Evolutionary conservation across 305 asterid species (phyloP).

Genomic region (Fraxinus sp.): DNA sequence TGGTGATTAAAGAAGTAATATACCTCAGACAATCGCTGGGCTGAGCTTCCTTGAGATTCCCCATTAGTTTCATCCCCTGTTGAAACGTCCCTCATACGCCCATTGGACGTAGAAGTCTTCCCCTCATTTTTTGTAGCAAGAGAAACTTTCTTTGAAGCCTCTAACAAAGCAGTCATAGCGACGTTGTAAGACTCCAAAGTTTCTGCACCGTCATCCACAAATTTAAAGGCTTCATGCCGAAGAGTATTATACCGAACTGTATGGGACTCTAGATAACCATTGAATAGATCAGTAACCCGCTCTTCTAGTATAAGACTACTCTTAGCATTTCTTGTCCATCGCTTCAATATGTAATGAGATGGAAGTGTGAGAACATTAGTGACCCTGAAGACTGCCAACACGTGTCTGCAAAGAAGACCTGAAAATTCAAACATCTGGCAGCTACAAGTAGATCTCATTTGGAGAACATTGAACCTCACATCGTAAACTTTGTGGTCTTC

Average conservation of each 20-base stretch:
- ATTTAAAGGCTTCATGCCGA: slow-evolving; percentile 61
- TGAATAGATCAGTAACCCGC: slow-evolving; percentile 43
- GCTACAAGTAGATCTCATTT: slow-evolving; percentile 62
- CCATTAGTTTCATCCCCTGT: slow-evolving; percentile 22
- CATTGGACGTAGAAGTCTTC: slow-evolving; percentile 37
- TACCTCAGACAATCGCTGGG: slow-evolving; percentile 75
- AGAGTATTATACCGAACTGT: slow-evolving; percentile 60
- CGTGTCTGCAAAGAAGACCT: slow-evolving; percentile 64
- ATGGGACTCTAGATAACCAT: slow-evolving; percentile 59
- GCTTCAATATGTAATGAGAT: slow-evolving; percentile 51
- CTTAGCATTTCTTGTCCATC: slow-evolving; percentile 72
- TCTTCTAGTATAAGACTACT: slow-evolving; percentile 58
- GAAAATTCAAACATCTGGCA: slow-evolving; percentile 68
- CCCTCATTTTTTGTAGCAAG: slow-evolving; percentile 41
- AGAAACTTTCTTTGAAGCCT: slow-evolving; percentile 58
- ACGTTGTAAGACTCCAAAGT: slow-evolving; percentile 44
- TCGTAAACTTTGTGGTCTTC: slow-evolving; percentile 56
- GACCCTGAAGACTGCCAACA: slow-evolving; percentile 65
- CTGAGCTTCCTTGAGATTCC: slow-evolving; percentile 43
- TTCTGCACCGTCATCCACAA: slow-evolving; percentile 61
- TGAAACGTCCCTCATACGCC: slow-evolving; percentile 30
- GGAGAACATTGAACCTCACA: slow-evolving; percentile 63
- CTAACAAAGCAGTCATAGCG: slow-evolving; percentile 50
- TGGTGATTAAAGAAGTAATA: slow-evolving; percentile 21
- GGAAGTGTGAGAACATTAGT: slow-evolving; percentile 68